phyloP scores from a whole-genome alignment of 2,329 filamentous ascomycete species.

The Spiromastix sp. region DNA sequence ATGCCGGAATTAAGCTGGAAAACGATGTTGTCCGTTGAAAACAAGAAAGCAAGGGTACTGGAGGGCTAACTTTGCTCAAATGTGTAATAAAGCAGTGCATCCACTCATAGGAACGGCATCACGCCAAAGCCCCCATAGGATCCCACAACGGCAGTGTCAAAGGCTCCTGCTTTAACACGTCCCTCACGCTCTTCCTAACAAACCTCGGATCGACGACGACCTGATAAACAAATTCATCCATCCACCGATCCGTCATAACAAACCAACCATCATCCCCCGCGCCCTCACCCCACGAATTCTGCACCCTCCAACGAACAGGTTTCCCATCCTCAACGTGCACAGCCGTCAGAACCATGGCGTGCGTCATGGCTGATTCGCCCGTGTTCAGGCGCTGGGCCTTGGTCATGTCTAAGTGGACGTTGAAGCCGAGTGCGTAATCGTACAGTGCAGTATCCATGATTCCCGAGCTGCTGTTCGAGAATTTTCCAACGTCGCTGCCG shows the following conservation, averaged over 20 bases:
- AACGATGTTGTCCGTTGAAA: too few species aligned
- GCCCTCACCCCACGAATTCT: slow-evolving; percentile 70
- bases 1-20: too few species aligned
- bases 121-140: slow-evolving; percentile 66
- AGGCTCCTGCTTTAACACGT: slow-evolving; percentile 60
- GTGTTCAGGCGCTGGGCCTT: slow-evolving; percentile 66
- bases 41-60: too few species aligned
- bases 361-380: slow-evolving; percentile 75
- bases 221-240: slow-evolving; percentile 76
- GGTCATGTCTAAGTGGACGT: slow-evolving; percentile 59
- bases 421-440: slow-evolving; percentile 78
- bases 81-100: too few species aligned
- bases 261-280: slow-evolving; percentile 74
- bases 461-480: slow-evolving; percentile 55
- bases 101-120: too few species aligned
- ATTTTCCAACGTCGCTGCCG: slow-evolving; percentile 78
- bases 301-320: slow-evolving; percentile 69
- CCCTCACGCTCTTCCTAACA: slow-evolving; percentile 53
- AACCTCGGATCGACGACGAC: slow-evolving; percentile 69
- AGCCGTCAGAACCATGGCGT: slow-evolving; percentile 83
- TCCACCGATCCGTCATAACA: slow-evolving; percentile 75
- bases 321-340: slow-evolving; percentile 65
- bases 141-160: slow-evolving; percentile 68
- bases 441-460: slow-evolving; percentile 72
- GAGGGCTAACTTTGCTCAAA: too few species aligned